Percentiles rank a stretch among this genome's conserved stretches.
These are phyloP conservation scores for Mucor plumbeus DNA, from an alignment of 371 early-diverging fungal genomes.

Conservation along the genomic window DNA sequence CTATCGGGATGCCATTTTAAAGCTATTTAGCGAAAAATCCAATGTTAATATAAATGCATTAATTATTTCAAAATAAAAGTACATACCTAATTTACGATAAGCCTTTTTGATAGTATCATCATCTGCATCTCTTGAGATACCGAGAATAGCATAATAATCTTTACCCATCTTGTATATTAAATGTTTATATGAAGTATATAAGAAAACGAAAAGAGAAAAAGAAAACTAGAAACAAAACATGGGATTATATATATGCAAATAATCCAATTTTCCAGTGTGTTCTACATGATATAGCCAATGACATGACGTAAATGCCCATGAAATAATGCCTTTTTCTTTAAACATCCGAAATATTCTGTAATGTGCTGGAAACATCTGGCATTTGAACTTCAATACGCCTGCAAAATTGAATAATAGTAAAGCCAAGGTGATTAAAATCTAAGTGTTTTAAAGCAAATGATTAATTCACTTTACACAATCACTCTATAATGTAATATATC, in stretches of 20 bases:
- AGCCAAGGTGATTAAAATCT: too few species aligned
- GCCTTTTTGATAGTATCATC: slow-evolving; percentile 91
- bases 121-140: slow-evolving; percentile 80
- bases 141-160: slow-evolving; percentile 85
- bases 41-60: neutral
- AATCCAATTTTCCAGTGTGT: slow-evolving; percentile 21
- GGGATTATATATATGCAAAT: slow-evolving; percentile 13
- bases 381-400: neutral
- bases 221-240: slow-evolving; percentile 8
- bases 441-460: too few species aligned
- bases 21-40: slow-evolving; percentile 25
- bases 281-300: slow-evolving; percentile 16
- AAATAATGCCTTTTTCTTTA: neutral
- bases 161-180: slow-evolving; percentile 73
- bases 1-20: slow-evolving; percentile 61
- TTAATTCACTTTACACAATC: too few species aligned
- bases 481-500: too few species aligned
- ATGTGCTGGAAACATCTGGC: neutral
- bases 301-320: slow-evolving; percentile 17
- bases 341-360: slow-evolving; percentile 6
- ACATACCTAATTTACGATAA: slow-evolving; percentile 79
- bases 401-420: too few species aligned
- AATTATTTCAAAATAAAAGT: neutral
- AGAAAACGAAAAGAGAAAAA: slow-evolving; percentile 14
- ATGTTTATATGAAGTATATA: slow-evolving; percentile 1